Conservation (phyloP, 306 rosid species). For the Trichosanthes truncata region DNA sequence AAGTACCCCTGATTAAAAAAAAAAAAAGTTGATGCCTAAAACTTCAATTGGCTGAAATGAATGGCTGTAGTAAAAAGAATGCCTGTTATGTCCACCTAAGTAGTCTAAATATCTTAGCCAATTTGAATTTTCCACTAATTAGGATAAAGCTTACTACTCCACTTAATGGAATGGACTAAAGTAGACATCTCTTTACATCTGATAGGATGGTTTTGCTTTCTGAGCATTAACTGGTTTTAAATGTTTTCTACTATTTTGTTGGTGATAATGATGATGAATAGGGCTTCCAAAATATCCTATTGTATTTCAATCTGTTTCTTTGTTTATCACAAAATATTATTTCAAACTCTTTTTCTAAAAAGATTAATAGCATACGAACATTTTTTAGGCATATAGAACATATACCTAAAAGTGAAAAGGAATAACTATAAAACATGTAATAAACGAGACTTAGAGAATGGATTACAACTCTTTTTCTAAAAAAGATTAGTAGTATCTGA, state of each 20-base stretch:
- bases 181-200: neutral
- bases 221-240: neutral
- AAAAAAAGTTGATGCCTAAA: neutral
- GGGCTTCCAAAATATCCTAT: neutral
- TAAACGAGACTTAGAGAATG: too few relatives aligned
- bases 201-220: neutral
- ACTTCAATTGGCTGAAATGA: neutral
- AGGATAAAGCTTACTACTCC: neutral
- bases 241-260: neutral
- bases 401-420: neutral
- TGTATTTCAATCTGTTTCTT: neutral
- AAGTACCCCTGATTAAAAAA: neutral
- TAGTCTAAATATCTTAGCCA: neutral
- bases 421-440: too few relatives aligned
- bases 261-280: neutral
- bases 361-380: too few relatives aligned
- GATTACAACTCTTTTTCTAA: too few relatives aligned
- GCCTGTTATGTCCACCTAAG: neutral
- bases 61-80: neutral
- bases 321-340: neutral
- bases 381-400: neutral
- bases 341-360: too few relatives aligned
- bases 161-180: neutral
- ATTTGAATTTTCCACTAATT: neutral
- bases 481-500: too few relatives aligned